Percentiles rank a stretch among this genome's conserved stretches.
Conservation (phyloP, 2,329 filamentous ascomycete genomes). For the Sporothrix curviconia region DNA sequence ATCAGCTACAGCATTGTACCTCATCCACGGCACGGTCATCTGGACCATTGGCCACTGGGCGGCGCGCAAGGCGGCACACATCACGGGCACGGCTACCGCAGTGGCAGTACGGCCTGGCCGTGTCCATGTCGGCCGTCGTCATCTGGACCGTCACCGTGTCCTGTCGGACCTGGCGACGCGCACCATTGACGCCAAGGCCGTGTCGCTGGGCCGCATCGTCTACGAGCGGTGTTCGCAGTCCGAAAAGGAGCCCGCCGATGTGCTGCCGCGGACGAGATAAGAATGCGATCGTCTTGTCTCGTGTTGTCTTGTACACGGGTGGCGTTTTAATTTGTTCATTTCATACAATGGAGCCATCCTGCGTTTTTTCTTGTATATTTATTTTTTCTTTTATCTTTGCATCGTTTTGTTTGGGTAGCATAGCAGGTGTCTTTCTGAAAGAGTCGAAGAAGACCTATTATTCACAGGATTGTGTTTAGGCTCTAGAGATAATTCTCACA, state of each 20-base stretch:
- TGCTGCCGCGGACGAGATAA: too few relatives aligned
- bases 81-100: conserved; percentile 41
- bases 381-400: too few relatives aligned
- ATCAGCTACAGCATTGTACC: conserved; percentile 56
- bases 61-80: conserved; percentile 13
- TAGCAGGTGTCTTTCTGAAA: too few relatives aligned
- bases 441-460: too few relatives aligned
- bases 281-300: too few relatives aligned
- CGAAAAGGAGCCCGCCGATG: too few relatives aligned
- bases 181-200: conserved; percentile 48
- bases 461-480: too few relatives aligned
- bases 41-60: conserved; percentile 43
- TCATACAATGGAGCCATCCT: too few relatives aligned
- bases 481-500: too few relatives aligned
- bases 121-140: conserved; percentile 39
- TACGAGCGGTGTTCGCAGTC: conserved; percentile 31
- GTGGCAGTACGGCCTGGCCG: conserved; percentile 39
- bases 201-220: conserved; percentile 50
- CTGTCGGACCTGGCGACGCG: conserved; percentile 52
- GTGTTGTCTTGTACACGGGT: background rate
- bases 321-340: background rate
- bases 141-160: conserved; percentile 47
- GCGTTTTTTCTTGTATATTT: too few relatives aligned
- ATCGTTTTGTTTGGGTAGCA: too few relatives aligned
- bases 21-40: conserved; percentile 53